Evolutionary conservation across 768 basidiomycete genomes (phyloP), one percentile per base, ranked within the genome.

Genomic region (Cystofilobasidium macerans): DNA sequence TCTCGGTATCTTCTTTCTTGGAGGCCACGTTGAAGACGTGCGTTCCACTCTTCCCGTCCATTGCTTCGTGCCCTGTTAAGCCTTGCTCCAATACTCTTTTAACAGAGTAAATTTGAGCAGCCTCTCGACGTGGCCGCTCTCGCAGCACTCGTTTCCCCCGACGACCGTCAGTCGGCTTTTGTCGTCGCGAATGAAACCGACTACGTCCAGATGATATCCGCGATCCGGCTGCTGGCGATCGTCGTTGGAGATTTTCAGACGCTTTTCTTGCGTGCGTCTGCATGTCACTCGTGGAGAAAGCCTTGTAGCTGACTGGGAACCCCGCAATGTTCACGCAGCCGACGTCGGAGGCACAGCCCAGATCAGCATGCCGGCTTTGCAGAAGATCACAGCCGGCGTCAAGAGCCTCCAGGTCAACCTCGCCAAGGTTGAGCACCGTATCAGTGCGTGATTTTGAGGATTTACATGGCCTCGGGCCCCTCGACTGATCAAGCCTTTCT

Each of bases 141-240:
- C 18, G 24, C 56, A 30, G 22, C 16, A 24, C 56, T 64, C 42
- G 24, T 64, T 36, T 57, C 64, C 13, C 64, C 28, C 57, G 54
- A 45, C n/a, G 32, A 57, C 40, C 64, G 38, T 33, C 40, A 26
- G 11, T 58, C 64, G 20, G 42, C 14, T 28, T 57, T 64, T 22
- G 33, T 42, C 64, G 57, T 64, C 42, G 13, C 48, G 32, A 16
- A 18, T 2, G 28, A 51, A 16, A 65, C 45, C 14, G 64, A 59
- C 57, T 65, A 65, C 58, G 64, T 36, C 22, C 43, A 65, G 22
- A 56, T 65, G 33, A 35, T 58, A 6, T 43, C 64, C 0, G n/a
- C 57, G 5, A 42, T 65, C 57, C 56, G 43, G 14, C 33, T 65
- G 32, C 57, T 65, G 20, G 22, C 64, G 13, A 16, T 65, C 64